phyloP scores from a whole-genome alignment of 768 basidiomycete species.

The Calocybe gangraenosa region DNA sequence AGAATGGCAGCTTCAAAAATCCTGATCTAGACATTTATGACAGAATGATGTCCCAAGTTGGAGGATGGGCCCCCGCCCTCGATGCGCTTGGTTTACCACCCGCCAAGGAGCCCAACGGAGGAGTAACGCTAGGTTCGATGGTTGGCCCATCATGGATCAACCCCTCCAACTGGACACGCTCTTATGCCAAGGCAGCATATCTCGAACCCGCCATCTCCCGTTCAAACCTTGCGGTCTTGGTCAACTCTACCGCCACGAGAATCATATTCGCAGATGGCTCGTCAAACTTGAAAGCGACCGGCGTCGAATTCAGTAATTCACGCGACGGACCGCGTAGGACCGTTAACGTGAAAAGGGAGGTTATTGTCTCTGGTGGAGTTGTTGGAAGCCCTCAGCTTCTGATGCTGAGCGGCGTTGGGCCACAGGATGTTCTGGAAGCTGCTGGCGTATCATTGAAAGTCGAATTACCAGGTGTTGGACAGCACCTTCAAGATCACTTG shows the following conservation, averaged over 20 bases:
- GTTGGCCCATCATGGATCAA: conserved; percentile 62
- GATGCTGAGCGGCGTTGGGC: conserved; percentile 55
- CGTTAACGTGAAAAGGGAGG: conserved; percentile 35
- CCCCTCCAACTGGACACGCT: conserved; percentile 54
- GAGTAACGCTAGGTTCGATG: conserved; percentile 45
- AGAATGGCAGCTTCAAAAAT: conserved; percentile 6
- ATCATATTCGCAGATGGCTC: conserved; percentile 35
- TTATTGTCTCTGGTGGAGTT: conserved; percentile 40
- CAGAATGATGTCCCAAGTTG: conserved; percentile 40
- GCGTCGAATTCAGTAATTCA: conserved; percentile 41
- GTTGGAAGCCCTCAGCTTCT: conserved; percentile 51
- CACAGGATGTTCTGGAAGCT: conserved; percentile 41
- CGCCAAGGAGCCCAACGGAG: conserved; percentile 39
- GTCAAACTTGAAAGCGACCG: conserved; percentile 40
- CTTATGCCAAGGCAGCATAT: conserved; percentile 53
- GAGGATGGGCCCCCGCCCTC: conserved; percentile 51
- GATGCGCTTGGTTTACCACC: conserved; percentile 37
- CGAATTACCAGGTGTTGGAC: conserved; percentile 55
- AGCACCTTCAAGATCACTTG: conserved; percentile 49
- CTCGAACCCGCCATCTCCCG: conserved; percentile 59
- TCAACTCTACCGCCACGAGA: conserved; percentile 56
- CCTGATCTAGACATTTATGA: conserved; percentile 25
- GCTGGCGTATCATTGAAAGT: conserved; percentile 40
- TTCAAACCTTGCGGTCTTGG: conserved; percentile 58
- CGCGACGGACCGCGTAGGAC: conserved; percentile 5